Evolutionary conservation across 768 basidiomycete genomes (phyloP), one percentile per base, ranked within the genome.

Genomic region (Tremella fuciformis): DNA sequence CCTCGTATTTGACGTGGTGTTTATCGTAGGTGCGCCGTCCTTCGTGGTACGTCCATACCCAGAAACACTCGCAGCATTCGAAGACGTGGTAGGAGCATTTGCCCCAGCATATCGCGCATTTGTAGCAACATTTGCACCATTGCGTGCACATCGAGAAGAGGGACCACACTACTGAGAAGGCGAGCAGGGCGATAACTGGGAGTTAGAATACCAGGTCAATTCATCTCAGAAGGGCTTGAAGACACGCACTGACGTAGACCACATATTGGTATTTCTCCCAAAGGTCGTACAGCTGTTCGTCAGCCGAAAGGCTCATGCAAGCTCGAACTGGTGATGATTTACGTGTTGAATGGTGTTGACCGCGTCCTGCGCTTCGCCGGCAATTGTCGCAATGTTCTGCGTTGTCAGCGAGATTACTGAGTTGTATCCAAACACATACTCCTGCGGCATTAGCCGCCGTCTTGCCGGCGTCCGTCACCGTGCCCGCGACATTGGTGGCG

Each of bases 311-410:
- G 11, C 29, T 11, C 11, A 34, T 34, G 29, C 29, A 11, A 34
- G 29, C 29, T 34, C 11, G 6, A 11, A 34, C 29, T 6, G 6
- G 16, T 6, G n/a, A 4, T 15, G 6, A 46, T 15, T 46, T 22
- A 46, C 42, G 8, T 46, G n/a, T 46, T 46, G 42, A 46, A 46
- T 46, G 22, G 42, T 46, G 16, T 46, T 46, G 42, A 46, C 22
- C 6, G 22, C 42, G n/a, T 22, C 42, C 15, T 22, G n/a, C 6
- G 42, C 42, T 46, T 22, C 42, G 22, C 22, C 42, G 16, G 42
- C 42, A n/a, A 46, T 22, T 18, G 42, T 46, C n/a, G 42, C 29
- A 11, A 34, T 34, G 29, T 34, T 34, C 29, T 34, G 4, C 29
- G 6, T 34, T 4, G 29, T 34, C 29, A 34, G 29, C 29, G 4